Percentiles rank a stretch among this genome's conserved stretches.
Conservation (phyloP, 257 asterid species). For the Scutellaria galericulata region DNA sequence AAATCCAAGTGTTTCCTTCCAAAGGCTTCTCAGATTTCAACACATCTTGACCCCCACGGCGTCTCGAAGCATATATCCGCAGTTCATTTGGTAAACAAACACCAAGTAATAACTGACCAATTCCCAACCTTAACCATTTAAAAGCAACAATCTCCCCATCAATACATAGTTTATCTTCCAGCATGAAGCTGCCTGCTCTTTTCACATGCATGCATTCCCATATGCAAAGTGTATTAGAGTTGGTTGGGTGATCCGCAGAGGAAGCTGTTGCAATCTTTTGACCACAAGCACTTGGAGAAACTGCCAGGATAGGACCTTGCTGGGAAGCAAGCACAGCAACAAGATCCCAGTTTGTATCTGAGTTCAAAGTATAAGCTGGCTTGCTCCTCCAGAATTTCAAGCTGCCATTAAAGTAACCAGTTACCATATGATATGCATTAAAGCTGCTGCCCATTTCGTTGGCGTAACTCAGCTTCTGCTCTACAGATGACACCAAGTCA, state of each 20-base stretch:
- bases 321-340: conserved; percentile 73
- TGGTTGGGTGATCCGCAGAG: conserved; percentile 37
- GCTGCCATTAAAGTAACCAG: conserved; percentile 73
- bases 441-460: conserved; percentile 48
- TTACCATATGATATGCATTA: conserved; percentile 78
- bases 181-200: conserved; percentile 69
- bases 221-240: conserved; percentile 54
- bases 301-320: conserved; percentile 58
- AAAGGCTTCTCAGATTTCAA: conserved; percentile 56
- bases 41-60: conserved; percentile 65
- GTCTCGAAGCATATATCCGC: conserved; percentile 63
- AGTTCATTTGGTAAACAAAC: conserved; percentile 73
- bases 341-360: conserved; percentile 69
- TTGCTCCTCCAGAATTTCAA: conserved; percentile 86
- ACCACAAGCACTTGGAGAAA: conserved; percentile 73
- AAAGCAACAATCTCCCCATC: conserved; percentile 69
- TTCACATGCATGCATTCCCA: conserved; percentile 80
- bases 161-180: conserved; percentile 70
- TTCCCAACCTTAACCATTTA: conserved; percentile 77
- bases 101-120: conserved; percentile 80
- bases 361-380: conserved; percentile 53
- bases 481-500: conserved; percentile 48
- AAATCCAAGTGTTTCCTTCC: conserved; percentile 71
- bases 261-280: conserved; percentile 73
- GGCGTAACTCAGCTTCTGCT: conserved; percentile 43